Conservation (phyloP, 2,329 filamentous ascomycete species). For the Aureobasidium uvarum region DNA sequence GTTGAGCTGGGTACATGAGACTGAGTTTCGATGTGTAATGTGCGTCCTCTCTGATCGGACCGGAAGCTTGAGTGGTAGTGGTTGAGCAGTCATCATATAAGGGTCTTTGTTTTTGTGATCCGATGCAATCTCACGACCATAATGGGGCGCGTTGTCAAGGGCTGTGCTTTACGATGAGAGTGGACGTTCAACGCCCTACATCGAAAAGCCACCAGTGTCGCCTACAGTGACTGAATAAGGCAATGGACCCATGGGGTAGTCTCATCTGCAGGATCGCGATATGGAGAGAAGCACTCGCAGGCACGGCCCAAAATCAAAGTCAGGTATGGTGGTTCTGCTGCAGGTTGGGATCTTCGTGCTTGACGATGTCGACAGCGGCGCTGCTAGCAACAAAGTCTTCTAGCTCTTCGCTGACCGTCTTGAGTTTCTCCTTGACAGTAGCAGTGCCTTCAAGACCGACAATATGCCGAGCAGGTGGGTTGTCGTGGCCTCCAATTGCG, state of each 20-base stretch:
- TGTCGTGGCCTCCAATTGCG: conserved; percentile 92
- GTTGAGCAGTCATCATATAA: conserved; percentile 11
- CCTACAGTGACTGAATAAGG: background rate
- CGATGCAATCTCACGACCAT: background rate
- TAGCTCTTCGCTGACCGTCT: conserved; percentile 91
- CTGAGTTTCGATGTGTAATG: conserved; percentile 15
- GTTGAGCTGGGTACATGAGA: conserved; percentile 1
- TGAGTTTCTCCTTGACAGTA: conserved; percentile 92
- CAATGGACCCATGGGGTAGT: conserved; percentile 1
- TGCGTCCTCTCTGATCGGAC: background rate
- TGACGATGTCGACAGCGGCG: conserved; percentile 70
- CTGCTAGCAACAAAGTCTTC: conserved; percentile 95
- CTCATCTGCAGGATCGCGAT: background rate
- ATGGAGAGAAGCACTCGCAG: background rate
- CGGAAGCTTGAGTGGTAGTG: background rate
- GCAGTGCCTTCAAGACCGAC: conserved; percentile 85
- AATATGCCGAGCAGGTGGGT: conserved; percentile 90
- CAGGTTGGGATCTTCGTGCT: conserved; percentile 30
- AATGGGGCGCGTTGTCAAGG: background rate
- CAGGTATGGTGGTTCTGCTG: conserved; percentile 12
- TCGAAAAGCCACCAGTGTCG: background rate
- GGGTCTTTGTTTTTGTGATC: background rate
- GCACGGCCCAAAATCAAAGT: background rate
- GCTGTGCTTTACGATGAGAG: background rate
- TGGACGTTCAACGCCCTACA: conserved; percentile 7